Base-by-base conservation (phyloP, 345 rosid species). In the Clarkia xantiana region DNA sequence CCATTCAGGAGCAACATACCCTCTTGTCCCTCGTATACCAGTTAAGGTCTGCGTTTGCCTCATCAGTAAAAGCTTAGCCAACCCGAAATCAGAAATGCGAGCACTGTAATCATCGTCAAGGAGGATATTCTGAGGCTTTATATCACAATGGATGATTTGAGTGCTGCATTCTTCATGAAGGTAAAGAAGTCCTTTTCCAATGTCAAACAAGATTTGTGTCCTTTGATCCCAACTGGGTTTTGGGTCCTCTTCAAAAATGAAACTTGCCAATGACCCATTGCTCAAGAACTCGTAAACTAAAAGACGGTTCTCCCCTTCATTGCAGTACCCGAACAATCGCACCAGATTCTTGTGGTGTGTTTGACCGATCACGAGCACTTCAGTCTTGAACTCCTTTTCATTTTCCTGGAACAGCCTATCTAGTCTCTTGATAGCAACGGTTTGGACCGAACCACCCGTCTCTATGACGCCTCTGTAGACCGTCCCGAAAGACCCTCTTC, bases 1-100 rank as follows among this genome's bases (percentile, higher is more conserved):
- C 79, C 79, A 77, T 36, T 73, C 79, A 3, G 82, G 76, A 1
- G 82, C 82, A 11, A 77, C 79, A 45, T 73, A 77, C 11, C 82
- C 82, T 55, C 75, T 60, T 10, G 82, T 77, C 46, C 82, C 82
- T 62, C 82, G 63, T 10, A 73, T 55, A 15, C 71, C 69, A 1
- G 82, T 77, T 45, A 61, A 53, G 11, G 74, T 72, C 1, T 73
- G 76, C 58, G 71, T 68, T 63, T 77, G 82, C 52, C 57, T 72
- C 42, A 74, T 54, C 29, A 54, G 47, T 63, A 76, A 55, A 18
- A 77, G 67, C 71, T 77, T 77, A 4, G 82, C 82, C 55, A 77
- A 23, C 16, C 82, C 82, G 3, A 77, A 77, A 55, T 77, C 79
- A 0, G 75, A 68, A 49, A 77, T 74, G 45, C 69, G 65, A 44